Percentiles rank a stretch among this genome's conserved stretches.
phyloP scores from a whole-genome alignment of 306 rosid species.

The Cucurbita moschata region DNA sequence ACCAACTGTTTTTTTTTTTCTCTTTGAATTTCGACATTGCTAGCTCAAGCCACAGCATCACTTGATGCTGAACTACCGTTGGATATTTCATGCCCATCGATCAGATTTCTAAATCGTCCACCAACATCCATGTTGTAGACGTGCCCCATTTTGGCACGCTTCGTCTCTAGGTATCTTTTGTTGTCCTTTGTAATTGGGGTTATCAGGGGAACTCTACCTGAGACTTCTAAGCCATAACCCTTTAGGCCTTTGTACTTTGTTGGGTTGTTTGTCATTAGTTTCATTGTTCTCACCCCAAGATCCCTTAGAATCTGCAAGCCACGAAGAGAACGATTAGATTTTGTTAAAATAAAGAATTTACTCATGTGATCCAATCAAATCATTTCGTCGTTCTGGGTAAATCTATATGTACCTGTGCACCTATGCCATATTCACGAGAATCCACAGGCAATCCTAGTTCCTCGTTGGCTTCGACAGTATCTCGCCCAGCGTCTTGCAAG shows the following conservation, averaged over 20 bases:
- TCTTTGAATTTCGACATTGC: background rate
- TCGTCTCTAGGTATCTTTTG: constrained; percentile 56
- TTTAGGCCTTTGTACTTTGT: constrained; percentile 68
- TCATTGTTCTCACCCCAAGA: constrained; percentile 71
- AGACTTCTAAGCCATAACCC: constrained; percentile 66
- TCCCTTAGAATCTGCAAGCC: constrained; percentile 48
- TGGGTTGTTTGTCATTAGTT: constrained; percentile 85
- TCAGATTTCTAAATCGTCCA: constrained; percentile 18
- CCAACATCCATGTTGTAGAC: constrained; percentile 29
- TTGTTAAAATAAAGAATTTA: background rate
- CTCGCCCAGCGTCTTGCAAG: constrained; percentile 72
- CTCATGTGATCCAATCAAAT: background rate
- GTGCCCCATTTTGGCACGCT: constrained; percentile 69
- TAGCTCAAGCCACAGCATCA: background rate
- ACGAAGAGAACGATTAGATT: background rate
- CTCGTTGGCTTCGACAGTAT: constrained; percentile 89
- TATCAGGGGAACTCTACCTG: constrained; percentile 60
- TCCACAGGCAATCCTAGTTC: constrained; percentile 92
- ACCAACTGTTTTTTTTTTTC: background rate
- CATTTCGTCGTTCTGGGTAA: background rate
- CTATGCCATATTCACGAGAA: constrained; percentile 88
- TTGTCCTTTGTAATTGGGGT: constrained; percentile 66
- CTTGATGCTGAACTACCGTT: background rate
- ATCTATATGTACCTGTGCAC: constrained; percentile 54
- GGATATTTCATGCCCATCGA: constrained; percentile 16